These are phyloP conservation scores for Parastagonospora avenae DNA, from an alignment of 2,329 filamentous ascomycete species.

Conservation along the genomic window DNA sequence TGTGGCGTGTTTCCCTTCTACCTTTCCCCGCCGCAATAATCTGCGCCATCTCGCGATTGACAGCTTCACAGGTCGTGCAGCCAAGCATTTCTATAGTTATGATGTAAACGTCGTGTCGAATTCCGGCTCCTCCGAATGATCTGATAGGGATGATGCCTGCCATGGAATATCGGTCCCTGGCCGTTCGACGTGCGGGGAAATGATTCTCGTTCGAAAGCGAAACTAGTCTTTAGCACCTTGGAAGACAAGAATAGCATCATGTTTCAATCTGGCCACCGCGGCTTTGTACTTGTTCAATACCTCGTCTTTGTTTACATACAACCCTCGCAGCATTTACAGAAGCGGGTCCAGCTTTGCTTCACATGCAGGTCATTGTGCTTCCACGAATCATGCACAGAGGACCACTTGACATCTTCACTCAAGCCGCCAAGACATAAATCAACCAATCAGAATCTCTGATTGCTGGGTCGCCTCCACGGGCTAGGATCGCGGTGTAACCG, in stretches of 20 bases:
- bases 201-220: constrained; percentile 1
- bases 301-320: no score
- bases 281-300: no score
- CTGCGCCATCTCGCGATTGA: not conserved
- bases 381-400: constrained; percentile 10
- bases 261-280: not conserved
- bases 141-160: not conserved
- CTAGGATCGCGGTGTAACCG: constrained; percentile 5
- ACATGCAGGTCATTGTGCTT: not conserved
- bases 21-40: not conserved
- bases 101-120: not conserved
- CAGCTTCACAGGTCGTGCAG: not conserved
- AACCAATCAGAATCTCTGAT: constrained; percentile 10
- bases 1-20: constrained; percentile 3
- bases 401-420: constrained; percentile 1
- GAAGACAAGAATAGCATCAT: constrained; percentile 5
- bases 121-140: not conserved
- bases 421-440: constrained; percentile 9
- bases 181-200: not conserved
- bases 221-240: not conserved
- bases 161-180: not conserved
- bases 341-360: not conserved
- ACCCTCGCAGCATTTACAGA: no score
- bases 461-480: constrained; percentile 4
- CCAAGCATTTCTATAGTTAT: not conserved